phyloP scores from a whole-genome alignment of 2,329 filamentous ascomycete species.

The Fusarium brevicatenulatum region DNA sequence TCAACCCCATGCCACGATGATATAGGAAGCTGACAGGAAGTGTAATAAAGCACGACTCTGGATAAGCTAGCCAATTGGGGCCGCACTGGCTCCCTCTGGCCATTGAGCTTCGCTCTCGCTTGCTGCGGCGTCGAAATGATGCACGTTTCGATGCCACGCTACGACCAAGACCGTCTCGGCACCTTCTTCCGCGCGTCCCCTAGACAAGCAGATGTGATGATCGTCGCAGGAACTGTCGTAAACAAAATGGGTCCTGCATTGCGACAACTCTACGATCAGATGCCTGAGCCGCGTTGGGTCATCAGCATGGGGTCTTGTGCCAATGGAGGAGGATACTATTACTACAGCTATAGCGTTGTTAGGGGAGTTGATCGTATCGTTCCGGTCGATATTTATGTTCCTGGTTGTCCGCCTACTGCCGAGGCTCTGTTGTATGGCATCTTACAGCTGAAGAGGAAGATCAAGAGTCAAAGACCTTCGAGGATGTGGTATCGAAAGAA shows the following conservation, averaged over 20 bases:
- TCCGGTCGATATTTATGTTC: slow-evolving; percentile 75
- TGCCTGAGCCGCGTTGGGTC: slow-evolving; percentile 72
- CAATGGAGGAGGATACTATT: slow-evolving; percentile 78
- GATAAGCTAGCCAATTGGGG: slow-evolving; percentile 68
- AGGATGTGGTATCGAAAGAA: slow-evolving; percentile 64
- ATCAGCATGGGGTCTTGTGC: slow-evolving; percentile 78
- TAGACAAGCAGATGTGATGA: slow-evolving; percentile 72
- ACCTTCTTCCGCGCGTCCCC: slow-evolving; percentile 75
- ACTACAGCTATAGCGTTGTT: slow-evolving; percentile 75
- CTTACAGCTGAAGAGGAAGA: slow-evolving; percentile 77
- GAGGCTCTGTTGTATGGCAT: slow-evolving; percentile 65
- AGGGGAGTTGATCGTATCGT: slow-evolving; percentile 73
- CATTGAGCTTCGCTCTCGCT: slow-evolving; percentile 69
- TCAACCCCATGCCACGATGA: accelerated
- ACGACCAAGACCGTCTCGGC: slow-evolving; percentile 71
- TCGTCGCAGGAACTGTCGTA: slow-evolving; percentile 72
- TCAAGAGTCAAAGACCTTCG: slow-evolving; percentile 61
- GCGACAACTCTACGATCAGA: slow-evolving; percentile 73
- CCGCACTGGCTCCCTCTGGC: slow-evolving; percentile 69
- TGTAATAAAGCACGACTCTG: slow-evolving; percentile 56
- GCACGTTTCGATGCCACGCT: slow-evolving; percentile 69
- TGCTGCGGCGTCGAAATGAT: slow-evolving; percentile 74
- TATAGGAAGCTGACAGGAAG: accelerated
- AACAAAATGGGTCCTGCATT: slow-evolving; percentile 76
- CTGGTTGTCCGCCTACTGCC: slow-evolving; percentile 66